These are phyloP conservation scores for Amanita muscaria DNA, from an alignment of 768 basidiomycete genomes.

Conservation along the genomic window DNA sequence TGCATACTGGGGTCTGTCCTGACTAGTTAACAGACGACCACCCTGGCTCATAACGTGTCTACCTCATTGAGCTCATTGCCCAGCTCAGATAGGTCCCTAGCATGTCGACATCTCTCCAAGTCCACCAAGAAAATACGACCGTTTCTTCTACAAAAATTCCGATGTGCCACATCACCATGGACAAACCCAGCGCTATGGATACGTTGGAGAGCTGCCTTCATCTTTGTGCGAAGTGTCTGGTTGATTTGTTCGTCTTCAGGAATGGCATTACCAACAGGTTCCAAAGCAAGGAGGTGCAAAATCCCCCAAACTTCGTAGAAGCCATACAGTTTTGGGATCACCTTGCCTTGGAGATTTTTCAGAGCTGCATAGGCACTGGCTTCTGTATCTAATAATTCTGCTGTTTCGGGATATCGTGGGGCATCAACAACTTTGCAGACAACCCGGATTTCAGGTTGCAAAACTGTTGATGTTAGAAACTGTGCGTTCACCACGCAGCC, in stretches of 20 bases:
- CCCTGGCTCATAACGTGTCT: not conserved
- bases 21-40: too few species aligned
- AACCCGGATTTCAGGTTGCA: not conserved
- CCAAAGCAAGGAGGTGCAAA: conserved; percentile 14
- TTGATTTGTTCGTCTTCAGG: not conserved
- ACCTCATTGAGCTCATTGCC: not conserved
- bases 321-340: conserved; percentile 13
- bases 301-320: conserved; percentile 15
- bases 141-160: conserved; percentile 1
- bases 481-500: not conserved
- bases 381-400: not conserved
- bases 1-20: too few species aligned
- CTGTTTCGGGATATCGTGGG: not conserved
- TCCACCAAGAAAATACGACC: not conserved
- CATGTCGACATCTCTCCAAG: not conserved
- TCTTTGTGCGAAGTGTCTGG: not conserved
- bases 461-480: not conserved
- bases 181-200: conserved; percentile 1
- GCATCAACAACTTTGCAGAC: conserved; percentile 9
- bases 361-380: conserved; percentile 8
- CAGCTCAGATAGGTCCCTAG: not conserved
- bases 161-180: conserved; percentile 1
- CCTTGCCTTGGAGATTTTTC: conserved; percentile 7
- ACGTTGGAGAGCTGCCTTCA: conserved; percentile 1
- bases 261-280: conserved; percentile 13